Conservation (phyloP, 2,329 filamentous ascomycete species). For the Alternaria ethzedia region DNA sequence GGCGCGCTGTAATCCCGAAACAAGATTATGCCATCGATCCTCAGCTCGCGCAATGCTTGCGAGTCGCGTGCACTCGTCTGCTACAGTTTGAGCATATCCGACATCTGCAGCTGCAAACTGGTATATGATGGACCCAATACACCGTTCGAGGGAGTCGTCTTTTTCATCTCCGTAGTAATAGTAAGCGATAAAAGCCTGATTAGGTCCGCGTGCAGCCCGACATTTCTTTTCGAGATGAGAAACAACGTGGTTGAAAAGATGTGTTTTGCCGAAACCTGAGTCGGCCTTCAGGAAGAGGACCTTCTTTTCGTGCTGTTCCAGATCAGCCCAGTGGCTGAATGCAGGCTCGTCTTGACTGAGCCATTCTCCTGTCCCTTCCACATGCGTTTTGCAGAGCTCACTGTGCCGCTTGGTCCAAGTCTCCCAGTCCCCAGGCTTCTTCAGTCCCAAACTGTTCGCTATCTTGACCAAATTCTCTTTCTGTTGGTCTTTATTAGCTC, state of each 20-base stretch:
- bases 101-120: conserved; percentile 13
- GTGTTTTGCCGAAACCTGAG: not conserved
- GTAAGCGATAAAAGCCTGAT: conserved; percentile 13
- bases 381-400: conserved; percentile 3
- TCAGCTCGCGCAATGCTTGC: conserved; percentile 5
- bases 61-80: not conserved
- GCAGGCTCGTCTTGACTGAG: not conserved
- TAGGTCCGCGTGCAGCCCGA: not conserved
- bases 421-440: conserved; percentile 2
- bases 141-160: conserved; percentile 18
- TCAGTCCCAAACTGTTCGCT: not conserved
- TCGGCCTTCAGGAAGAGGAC: not conserved
- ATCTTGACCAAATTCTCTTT: not conserved
- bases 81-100: conserved; percentile 15
- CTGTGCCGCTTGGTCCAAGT: conserved; percentile 6
- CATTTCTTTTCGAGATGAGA: conserved; percentile 1
- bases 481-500: not conserved
- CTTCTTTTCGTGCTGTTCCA: not conserved
- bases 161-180: conserved; percentile 24
- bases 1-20: not conserved
- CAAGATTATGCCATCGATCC: conserved; percentile 9
- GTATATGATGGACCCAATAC: conserved; percentile 20
- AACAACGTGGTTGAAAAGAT: not conserved
- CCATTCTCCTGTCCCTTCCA: conserved; percentile 5
- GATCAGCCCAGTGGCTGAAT: not conserved